phyloP scores from a whole-genome alignment of 805 yeast species.

The Debaryomyces prosopidis region DNA sequence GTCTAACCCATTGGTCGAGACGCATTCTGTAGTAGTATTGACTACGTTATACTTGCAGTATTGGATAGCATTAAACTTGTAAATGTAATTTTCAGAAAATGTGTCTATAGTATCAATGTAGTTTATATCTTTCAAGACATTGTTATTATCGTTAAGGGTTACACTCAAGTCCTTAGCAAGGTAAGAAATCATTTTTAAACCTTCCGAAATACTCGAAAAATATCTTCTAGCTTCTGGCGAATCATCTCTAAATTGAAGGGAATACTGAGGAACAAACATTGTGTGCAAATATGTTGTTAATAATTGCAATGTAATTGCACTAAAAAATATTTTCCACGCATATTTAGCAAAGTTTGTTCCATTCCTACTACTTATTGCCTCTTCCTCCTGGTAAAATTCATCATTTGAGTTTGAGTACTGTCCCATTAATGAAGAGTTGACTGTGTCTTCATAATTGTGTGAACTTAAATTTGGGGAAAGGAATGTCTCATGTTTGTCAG shows the following conservation, averaged over 20 bases:
- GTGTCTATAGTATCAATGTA: conserved; percentile 40
- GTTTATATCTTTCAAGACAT: conserved; percentile 1
- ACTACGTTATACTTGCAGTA: conserved; percentile 44
- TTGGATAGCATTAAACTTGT: conserved; percentile 46
- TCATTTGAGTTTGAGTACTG: no score
- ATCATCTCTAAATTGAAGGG: conserved; percentile 39
- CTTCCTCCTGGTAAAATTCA: no score
- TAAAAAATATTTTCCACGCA: neutral
- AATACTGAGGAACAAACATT: conserved; percentile 40
- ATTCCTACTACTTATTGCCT: no score
- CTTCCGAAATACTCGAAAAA: conserved; percentile 39
- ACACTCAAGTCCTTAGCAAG: conserved; percentile 46
- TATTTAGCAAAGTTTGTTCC: neutral
- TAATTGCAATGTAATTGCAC: neutral
- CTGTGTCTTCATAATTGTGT: no score
- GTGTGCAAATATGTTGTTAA: conserved; percentile 22
- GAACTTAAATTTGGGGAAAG: no score
- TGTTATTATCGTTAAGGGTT: conserved; percentile 5
- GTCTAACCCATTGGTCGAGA: conserved; percentile 45
- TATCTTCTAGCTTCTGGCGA: conserved; percentile 31
- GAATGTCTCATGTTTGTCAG: no score
- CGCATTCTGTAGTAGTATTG: conserved; percentile 10
- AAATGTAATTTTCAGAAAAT: conserved; percentile 42
- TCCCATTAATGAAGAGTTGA: no score
- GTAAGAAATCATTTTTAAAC: conserved; percentile 44